phyloP scores from a whole-genome alignment of 805 yeast genomes.

The Candida ovalis region DNA sequence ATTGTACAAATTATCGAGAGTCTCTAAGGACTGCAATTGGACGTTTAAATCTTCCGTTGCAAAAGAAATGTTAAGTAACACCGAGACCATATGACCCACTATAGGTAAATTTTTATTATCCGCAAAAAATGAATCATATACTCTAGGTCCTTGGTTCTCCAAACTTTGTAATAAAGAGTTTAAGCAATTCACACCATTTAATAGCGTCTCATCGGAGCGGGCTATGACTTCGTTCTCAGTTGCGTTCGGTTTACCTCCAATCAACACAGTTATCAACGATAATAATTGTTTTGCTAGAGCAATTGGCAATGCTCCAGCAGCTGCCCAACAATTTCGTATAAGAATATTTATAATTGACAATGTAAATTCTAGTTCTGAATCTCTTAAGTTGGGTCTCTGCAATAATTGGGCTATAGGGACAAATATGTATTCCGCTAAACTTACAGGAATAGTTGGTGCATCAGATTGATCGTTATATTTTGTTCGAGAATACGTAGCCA shows the following conservation, averaged over 20 bases:
- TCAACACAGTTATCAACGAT: slow-evolving; percentile 42
- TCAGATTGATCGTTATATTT: background rate
- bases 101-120: slow-evolving; percentile 37
- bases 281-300: slow-evolving; percentile 42
- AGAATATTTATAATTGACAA: slow-evolving; percentile 42
- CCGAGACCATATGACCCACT: slow-evolving; percentile 45
- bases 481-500: slow-evolving; percentile 1
- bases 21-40: slow-evolving; percentile 32
- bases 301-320: slow-evolving; percentile 32
- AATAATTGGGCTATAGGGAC: slow-evolving; percentile 55
- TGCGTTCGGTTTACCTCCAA: slow-evolving; percentile 43
- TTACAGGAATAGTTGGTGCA: slow-evolving; percentile 27
- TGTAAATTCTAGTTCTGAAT: slow-evolving; percentile 41
- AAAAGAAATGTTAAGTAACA: slow-evolving; percentile 35
- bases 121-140: slow-evolving; percentile 25
- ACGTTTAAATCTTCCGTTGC: slow-evolving; percentile 25
- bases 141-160: slow-evolving; percentile 25
- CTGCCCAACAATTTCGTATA: slow-evolving; percentile 46
- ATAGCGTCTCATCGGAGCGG: slow-evolving; percentile 35
- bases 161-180: slow-evolving; percentile 30
- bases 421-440: slow-evolving; percentile 58
- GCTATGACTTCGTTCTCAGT: slow-evolving; percentile 20
- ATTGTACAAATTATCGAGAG: slow-evolving; percentile 34
- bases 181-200: slow-evolving; percentile 34
- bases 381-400: slow-evolving; percentile 42